Evolutionary conservation across 345 rosid species (phyloP).

Genomic region (Luvunga scandens): DNA sequence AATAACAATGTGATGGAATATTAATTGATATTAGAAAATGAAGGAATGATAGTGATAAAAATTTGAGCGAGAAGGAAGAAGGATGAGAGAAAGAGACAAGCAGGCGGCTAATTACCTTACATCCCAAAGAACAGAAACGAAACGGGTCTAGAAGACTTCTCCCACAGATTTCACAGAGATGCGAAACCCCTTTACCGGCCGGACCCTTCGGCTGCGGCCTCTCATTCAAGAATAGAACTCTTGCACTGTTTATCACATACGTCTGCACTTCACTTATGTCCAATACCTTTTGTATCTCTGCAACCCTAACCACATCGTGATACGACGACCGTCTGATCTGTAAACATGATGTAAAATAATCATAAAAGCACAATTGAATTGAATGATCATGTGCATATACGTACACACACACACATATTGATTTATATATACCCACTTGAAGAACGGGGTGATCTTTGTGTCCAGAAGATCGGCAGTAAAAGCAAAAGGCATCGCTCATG

Average conservation of each 20-base stretch:
- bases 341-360: neutral
- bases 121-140: slow-evolving; percentile 42
- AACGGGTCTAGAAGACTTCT: slow-evolving; percentile 32
- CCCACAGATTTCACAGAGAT: slow-evolving; percentile 32
- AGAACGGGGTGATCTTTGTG: slow-evolving; percentile 36
- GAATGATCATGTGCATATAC: no score
- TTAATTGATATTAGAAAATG: neutral
- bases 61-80: neutral
- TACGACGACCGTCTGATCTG: slow-evolving; percentile 45
- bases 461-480: slow-evolving; percentile 32
- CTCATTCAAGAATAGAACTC: slow-evolving; percentile 35
- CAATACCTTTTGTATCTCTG: slow-evolving; percentile 31
- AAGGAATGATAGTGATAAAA: neutral
- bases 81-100: neutral
- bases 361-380: no score
- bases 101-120: slow-evolving; percentile 31
- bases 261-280: slow-evolving; percentile 41
- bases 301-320: slow-evolving; percentile 36
- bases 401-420: neutral
- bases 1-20: neutral
- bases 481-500: slow-evolving; percentile 33
- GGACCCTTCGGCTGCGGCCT: slow-evolving; percentile 32
- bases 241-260: slow-evolving; percentile 41
- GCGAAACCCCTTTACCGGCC: slow-evolving; percentile 24
- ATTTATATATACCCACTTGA: slow-evolving; percentile 20